A percentile compares a stretch with the other conserved stretches of the same genome.
Evolutionary conservation across 768 basidiomycete genomes (phyloP).

Genomic region (Tricholoma sp.): DNA sequence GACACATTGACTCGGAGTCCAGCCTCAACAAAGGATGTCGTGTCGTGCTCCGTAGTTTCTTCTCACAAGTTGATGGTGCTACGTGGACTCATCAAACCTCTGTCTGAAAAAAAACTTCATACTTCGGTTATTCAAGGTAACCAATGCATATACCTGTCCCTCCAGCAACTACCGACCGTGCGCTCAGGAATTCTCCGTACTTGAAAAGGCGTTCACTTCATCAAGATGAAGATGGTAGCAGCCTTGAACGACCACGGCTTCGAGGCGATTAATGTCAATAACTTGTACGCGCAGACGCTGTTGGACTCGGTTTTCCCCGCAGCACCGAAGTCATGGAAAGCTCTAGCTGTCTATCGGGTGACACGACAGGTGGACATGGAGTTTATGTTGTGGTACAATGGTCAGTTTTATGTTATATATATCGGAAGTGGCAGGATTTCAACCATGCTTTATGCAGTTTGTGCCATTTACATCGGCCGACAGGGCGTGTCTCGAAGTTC

Average conservation of each 20-base stretch:
- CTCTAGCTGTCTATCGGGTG: slow-evolving; percentile 72
- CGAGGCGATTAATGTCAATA: slow-evolving; percentile 50
- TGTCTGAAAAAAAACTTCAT: not conserved
- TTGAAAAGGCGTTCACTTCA: slow-evolving; percentile 76
- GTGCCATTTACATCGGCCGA: slow-evolving; percentile 5
- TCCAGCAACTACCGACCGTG: not conserved
- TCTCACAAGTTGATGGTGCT: slow-evolving; percentile 14
- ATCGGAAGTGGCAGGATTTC: not conserved
- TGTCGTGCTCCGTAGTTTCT: slow-evolving; percentile 10
- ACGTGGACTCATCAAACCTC: not conserved
- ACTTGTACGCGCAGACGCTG: slow-evolving; percentile 70
- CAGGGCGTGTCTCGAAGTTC: slow-evolving; percentile 5
- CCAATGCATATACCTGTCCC: not conserved
- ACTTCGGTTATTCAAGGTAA: slow-evolving; percentile 6
- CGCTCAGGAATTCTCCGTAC: slow-evolving; percentile 73
- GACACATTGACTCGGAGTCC: not conserved
- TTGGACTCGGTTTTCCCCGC: slow-evolving; percentile 56
- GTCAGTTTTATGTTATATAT: slow-evolving; percentile 33
- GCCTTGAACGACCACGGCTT: slow-evolving; percentile 15
- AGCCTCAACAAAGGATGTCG: not conserved
- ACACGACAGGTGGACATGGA: too few relatives aligned
- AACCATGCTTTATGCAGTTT: not conserved
- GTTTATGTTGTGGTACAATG: slow-evolving; percentile 76
- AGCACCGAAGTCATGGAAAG: slow-evolving; percentile 55
- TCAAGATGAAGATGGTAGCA: slow-evolving; percentile 34